Conservation (phyloP, 1,284 basidiomycete species). For the Malassezia caprae region DNA sequence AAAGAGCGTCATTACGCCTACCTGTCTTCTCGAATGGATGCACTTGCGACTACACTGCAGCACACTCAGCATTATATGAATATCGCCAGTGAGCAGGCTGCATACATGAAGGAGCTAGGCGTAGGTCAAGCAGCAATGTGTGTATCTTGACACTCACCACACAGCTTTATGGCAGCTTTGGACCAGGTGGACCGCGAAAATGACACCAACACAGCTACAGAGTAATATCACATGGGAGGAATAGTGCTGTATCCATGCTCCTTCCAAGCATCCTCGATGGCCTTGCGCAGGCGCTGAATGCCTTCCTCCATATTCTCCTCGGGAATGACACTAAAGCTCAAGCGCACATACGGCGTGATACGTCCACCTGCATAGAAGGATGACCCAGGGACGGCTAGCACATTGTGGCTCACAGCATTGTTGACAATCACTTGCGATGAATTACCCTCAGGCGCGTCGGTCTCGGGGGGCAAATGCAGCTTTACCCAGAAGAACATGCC, state of each 20-base stretch:
- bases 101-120: slow-evolving; percentile 18
- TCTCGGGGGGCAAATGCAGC: slow-evolving; percentile 35
- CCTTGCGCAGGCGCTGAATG: slow-evolving; percentile 27
- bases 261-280: slow-evolving; percentile 35
- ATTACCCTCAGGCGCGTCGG: slow-evolving; percentile 53
- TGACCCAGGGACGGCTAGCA: slow-evolving; percentile 67
- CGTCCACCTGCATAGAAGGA: slow-evolving; percentile 51
- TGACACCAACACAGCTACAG: not conserved
- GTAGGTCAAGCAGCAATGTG: slow-evolving; percentile 11
- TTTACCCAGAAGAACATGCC: slow-evolving; percentile 54
- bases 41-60: slow-evolving; percentile 10
- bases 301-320: slow-evolving; percentile 37
- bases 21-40: slow-evolving; percentile 12
- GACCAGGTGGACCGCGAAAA: slow-evolving; percentile 18
- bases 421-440: slow-evolving; percentile 66
- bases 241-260: slow-evolving; percentile 21
- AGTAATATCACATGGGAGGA: slow-evolving; percentile 3
- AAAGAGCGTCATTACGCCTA: slow-evolving; percentile 20
- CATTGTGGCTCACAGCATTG: slow-evolving; percentile 67
- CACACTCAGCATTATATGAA: slow-evolving; percentile 16
- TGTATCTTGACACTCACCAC: not conserved
- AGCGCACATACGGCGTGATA: slow-evolving; percentile 34
- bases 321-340: slow-evolving; percentile 35
- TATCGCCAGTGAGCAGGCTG: slow-evolving; percentile 18
- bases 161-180: slow-evolving; percentile 17